phyloP scores from a whole-genome alignment of 2,329 filamentous ascomycete species.

The Colletotrichum brevisporum region DNA sequence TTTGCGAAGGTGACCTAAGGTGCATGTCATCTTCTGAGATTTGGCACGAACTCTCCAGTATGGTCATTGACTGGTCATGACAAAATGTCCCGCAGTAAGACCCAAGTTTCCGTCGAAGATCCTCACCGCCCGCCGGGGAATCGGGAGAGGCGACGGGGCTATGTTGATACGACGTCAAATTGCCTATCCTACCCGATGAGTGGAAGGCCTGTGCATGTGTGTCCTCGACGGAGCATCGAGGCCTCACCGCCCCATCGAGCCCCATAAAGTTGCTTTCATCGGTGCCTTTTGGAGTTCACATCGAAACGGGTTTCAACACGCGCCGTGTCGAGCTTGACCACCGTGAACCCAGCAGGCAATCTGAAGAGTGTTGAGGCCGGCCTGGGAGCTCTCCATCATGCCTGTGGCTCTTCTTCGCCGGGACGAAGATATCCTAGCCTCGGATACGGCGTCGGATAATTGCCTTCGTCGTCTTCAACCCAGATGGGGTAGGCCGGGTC shows the following conservation, averaged over 20 bases:
- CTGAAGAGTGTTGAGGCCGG: not conserved
- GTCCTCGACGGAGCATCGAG: no score
- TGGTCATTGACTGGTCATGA: slow-evolving; percentile 7
- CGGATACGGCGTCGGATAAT: slow-evolving; percentile 25
- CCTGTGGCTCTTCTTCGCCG: not conserved
- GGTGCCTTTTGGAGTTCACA: no score
- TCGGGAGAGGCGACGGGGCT: slow-evolving; percentile 12
- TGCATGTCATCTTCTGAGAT: slow-evolving; percentile 6
- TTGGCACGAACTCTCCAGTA: not conserved
- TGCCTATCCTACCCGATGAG: no score
- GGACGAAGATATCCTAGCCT: slow-evolving; percentile 27
- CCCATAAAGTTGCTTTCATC: slow-evolving; percentile 1
- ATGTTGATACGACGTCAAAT: no score
- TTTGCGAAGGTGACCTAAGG: not conserved
- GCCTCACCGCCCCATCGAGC: not conserved
- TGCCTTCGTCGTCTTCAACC: slow-evolving; percentile 2
- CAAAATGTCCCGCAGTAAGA: no score
- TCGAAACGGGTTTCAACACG: no score
- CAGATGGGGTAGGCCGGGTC: slow-evolving; percentile 27
- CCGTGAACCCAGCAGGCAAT: not conserved
- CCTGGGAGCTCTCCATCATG: no score
- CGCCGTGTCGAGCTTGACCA: not conserved
- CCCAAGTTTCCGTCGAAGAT: no score
- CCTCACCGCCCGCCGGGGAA: not conserved
- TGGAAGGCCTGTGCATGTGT: no score